Percentiles rank a stretch among this genome's conserved stretches.
Conservation (phyloP, 345 rosid species). For the Syzygium grande region DNA sequence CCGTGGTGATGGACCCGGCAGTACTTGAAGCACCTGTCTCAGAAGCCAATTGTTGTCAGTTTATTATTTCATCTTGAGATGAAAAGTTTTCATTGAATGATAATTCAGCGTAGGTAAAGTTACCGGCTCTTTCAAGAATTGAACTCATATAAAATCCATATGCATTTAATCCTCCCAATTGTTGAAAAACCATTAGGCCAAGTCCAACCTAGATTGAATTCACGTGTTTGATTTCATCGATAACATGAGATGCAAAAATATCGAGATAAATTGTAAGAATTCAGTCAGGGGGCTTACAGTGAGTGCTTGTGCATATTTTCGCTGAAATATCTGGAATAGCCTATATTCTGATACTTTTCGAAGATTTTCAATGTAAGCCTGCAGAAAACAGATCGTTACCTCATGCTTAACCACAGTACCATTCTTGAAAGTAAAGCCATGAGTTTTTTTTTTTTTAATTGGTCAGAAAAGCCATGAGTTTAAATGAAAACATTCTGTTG, state of each 20-base stretch:
- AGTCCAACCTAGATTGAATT: conserved; percentile 17
- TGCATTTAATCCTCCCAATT: conserved; percentile 32
- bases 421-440: neutral
- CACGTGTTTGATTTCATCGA: neutral
- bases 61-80: neutral
- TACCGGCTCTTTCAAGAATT: conserved; percentile 22
- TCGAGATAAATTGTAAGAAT: neutral
- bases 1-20: conserved; percentile 16
- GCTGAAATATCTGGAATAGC: conserved; percentile 9
- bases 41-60: neutral
- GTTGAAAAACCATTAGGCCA: conserved; percentile 29
- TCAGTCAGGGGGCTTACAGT: neutral
- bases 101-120: neutral
- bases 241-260: neutral
- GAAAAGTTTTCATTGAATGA: neutral
- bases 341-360: conserved; percentile 1
- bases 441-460: neutral
- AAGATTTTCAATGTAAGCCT: conserved; percentile 17
- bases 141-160: conserved; percentile 22
- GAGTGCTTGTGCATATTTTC: conserved; percentile 11
- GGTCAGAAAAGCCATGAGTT: neutral
- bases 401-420: neutral
- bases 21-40: conserved; percentile 21
- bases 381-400: neutral
- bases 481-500: neutral